Base-by-base conservation (phyloP, 495 filamentous ascomycete genomes). In the Penicillium alfredii region DNA sequence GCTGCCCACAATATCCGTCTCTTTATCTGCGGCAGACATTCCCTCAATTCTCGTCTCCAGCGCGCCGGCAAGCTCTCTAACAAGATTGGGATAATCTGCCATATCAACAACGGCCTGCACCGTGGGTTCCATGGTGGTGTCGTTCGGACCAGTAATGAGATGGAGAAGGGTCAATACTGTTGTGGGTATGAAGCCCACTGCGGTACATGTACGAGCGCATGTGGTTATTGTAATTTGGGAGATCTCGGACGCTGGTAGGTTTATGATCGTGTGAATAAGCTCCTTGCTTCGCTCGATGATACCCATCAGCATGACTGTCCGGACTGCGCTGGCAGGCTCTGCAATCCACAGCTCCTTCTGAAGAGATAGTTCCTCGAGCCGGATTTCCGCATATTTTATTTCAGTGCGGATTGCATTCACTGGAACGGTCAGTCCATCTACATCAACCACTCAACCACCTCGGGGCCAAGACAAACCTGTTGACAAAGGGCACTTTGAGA, bases 341-440 rank as follows among this genome's bases (percentile, higher is more conserved):
- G 15, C 15, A 32, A 21, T 44, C 45, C 45, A 49, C 18, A 49
- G 27, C 33, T 49, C 31, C 11, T 49, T 40, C 1, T 32, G 45
- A 33, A 49, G 35, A 16, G 25, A 40, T 33, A 49, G 16, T 25
- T 44, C 45, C 4, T 44, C 35, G 9, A 49, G 40, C 8, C 40
- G 31, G 14, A 49, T 22, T 24, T 49, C 41, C 25, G 23, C 41
- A 32, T 40, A 40, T 40, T 40, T 40, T n/a, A 49, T 36, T 36
- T 49, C 45, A 13, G 25, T 37, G n/a, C 36, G 41, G 14, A 49
- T 31, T 23, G 40, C 25, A 37, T 44, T 49, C 11, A 4, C 45
- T 49, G 21, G 10, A 32, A 23, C 11, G 26, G 7, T 14, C 5
- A n/a, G 45, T 48, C 10, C 34, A 31, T 7, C 19, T 29, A 20